Evolutionary conservation across 441 rosid genomes (phyloP).

Genomic region (Mallotus japonicus): DNA sequence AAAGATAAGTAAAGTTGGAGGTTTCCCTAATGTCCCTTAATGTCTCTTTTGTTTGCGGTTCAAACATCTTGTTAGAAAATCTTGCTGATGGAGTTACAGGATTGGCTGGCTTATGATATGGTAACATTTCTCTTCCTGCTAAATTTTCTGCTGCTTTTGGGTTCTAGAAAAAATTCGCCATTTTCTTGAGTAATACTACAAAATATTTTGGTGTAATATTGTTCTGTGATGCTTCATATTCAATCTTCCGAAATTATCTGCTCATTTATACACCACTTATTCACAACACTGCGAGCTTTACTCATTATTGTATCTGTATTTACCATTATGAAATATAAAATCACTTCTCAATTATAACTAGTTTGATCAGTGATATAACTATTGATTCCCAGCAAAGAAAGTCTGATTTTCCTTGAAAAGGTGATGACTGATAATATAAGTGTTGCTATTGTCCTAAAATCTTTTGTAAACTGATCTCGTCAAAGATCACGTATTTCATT

Average conservation of each 20-base stretch:
- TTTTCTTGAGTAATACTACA: slow-evolving; percentile 31
- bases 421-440: too few species aligned
- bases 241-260: slow-evolving; percentile 22
- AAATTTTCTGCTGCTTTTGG: slow-evolving; percentile 33
- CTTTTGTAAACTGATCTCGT: not conserved
- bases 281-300: slow-evolving; percentile 34
- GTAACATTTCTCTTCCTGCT: slow-evolving; percentile 33
- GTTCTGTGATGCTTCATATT: slow-evolving; percentile 30
- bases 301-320: too few species aligned
- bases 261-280: slow-evolving; percentile 32
- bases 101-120: slow-evolving; percentile 40
- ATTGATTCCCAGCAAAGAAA: too few species aligned
- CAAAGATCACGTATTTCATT: not conserved
- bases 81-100: slow-evolving; percentile 34
- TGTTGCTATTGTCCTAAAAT: too few species aligned
- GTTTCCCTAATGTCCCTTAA: too few species aligned
- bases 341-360: too few species aligned
- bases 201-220: slow-evolving; percentile 19
- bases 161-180: slow-evolving; percentile 33
- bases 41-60: slow-evolving; percentile 29
- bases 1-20: too few species aligned
- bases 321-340: too few species aligned
- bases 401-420: too few species aligned
- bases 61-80: slow-evolving; percentile 5
- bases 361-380: too few species aligned